phyloP scores from a whole-genome alignment of 352 stramenopile species.

The Elongisporangium undulatum region DNA sequence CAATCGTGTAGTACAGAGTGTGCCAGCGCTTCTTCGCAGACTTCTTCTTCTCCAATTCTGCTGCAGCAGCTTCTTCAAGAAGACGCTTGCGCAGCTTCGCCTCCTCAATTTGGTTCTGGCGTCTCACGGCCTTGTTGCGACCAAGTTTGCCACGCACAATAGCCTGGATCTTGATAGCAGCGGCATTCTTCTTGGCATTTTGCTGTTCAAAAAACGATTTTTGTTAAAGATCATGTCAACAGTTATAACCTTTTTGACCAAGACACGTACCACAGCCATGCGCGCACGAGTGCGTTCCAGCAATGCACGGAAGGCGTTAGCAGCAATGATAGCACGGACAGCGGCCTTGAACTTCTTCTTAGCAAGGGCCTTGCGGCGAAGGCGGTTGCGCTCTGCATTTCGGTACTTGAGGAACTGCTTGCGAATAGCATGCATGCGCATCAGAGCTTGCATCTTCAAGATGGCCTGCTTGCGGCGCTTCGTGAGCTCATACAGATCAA shows the following conservation, averaged over 20 bases:
- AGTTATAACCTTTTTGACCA: background rate
- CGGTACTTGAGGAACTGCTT: conserved; percentile 77
- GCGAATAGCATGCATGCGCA: conserved; percentile 83
- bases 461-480: conserved; percentile 68
- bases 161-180: conserved; percentile 69
- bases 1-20: conserved; percentile 53
- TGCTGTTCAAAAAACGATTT: conserved; percentile 10
- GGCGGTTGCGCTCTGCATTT: conserved; percentile 58
- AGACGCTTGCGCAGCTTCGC: conserved; percentile 77
- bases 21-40: conserved; percentile 80
- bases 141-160: conserved; percentile 82
- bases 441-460: conserved; percentile 79
- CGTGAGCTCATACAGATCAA: conserved; percentile 75
- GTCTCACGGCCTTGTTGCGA: conserved; percentile 64
- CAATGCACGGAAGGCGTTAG: conserved; percentile 69
- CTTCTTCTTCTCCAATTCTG: conserved; percentile 61
- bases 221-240: background rate
- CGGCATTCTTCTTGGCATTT: conserved; percentile 36
- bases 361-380: conserved; percentile 60
- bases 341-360: conserved; percentile 71
- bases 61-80: conserved; percentile 64
- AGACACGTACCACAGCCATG: conserved; percentile 19
- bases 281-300: conserved; percentile 45
- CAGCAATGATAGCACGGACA: conserved; percentile 54
- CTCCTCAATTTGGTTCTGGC: conserved; percentile 61